Conservation (phyloP, 331 rosid genomes). For the Spiraea crenata region DNA sequence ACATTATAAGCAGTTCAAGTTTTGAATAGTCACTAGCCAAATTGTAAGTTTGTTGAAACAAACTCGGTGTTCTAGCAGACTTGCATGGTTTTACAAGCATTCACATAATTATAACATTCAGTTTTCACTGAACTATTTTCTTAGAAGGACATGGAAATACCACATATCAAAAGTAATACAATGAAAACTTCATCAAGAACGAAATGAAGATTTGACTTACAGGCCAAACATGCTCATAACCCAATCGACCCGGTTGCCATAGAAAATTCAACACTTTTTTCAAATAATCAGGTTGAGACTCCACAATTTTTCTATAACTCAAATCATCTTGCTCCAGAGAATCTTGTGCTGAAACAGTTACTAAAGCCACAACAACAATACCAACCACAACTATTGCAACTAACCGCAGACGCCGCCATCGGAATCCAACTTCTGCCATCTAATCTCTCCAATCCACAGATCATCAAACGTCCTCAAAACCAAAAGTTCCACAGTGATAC, state of each 20-base stretch:
- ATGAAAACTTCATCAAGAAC: neutral
- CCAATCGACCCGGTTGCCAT: constrained; percentile 22
- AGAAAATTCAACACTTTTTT: constrained; percentile 10
- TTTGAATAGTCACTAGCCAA: neutral
- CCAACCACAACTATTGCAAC: constrained; percentile 17
- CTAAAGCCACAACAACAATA: constrained; percentile 20
- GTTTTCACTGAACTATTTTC: neutral
- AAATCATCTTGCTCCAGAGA: constrained; percentile 4
- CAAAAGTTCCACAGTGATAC: neutral
- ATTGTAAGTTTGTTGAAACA: neutral
- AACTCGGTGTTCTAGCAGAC: no score
- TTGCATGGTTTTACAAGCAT: neutral
- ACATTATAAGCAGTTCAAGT: neutral
- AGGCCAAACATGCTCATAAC: constrained; percentile 41
- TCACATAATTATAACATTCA: neutral
- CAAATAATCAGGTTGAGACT: constrained; percentile 4
- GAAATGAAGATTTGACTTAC: constrained; percentile 17
- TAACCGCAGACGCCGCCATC: constrained; percentile 20
- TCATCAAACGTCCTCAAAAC: neutral
- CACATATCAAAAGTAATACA: neutral
- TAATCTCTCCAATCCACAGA: neutral
- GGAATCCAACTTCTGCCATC: constrained; percentile 27
- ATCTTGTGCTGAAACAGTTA: constrained; percentile 24
- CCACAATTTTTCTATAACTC: neutral
- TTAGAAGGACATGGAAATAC: neutral